Percentiles rank a stretch among this genome's conserved stretches.
These are phyloP conservation scores for Serendipita indica DNA, from an alignment of 768 basidiomycete species.

Conservation along the genomic window DNA sequence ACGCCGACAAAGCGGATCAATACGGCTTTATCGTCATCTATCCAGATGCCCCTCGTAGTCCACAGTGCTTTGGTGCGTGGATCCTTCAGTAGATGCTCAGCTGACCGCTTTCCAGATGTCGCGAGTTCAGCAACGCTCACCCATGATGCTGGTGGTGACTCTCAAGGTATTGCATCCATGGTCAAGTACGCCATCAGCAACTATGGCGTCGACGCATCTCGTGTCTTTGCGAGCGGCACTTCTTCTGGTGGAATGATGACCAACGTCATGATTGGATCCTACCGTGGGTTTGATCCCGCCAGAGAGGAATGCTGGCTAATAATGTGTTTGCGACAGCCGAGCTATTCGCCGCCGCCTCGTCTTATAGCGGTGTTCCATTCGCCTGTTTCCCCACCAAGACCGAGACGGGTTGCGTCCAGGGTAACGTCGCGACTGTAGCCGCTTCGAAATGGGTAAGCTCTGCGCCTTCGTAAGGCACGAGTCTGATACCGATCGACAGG, in stretches of 20 bases:
- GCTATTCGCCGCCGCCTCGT: conserved; percentile 34
- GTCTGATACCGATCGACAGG: conserved; percentile 18
- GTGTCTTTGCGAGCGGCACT: conserved; percentile 37
- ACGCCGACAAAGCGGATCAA: conserved; percentile 34
- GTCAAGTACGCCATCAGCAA: conserved; percentile 34
- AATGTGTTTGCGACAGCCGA: conserved; percentile 22
- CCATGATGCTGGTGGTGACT: conserved; percentile 42
- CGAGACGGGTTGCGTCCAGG: conserved; percentile 30
- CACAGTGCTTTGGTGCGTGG: conserved; percentile 1
- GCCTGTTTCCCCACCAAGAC: conserved; percentile 38
- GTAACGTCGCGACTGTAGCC: conserved; percentile 31
- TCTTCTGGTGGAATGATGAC: conserved; percentile 50
- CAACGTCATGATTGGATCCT: conserved; percentile 37
- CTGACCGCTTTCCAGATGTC: conserved; percentile 27
- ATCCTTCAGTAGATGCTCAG: background rate
- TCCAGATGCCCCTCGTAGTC: conserved; percentile 17
- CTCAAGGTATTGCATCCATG: conserved; percentile 34
- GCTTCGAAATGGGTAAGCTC: conserved; percentile 29
- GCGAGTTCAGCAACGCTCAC: conserved; percentile 35
- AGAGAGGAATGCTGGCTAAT: background rate
- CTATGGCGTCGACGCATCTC: conserved; percentile 31
- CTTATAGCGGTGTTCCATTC: conserved; percentile 39
- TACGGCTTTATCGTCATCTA: conserved; percentile 39
- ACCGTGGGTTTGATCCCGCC: conserved; percentile 20
- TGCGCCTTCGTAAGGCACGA: background rate